These are phyloP conservation scores for Podaxis sp. DNA, from an alignment of 768 basidiomycete species.

Conservation along the genomic window DNA sequence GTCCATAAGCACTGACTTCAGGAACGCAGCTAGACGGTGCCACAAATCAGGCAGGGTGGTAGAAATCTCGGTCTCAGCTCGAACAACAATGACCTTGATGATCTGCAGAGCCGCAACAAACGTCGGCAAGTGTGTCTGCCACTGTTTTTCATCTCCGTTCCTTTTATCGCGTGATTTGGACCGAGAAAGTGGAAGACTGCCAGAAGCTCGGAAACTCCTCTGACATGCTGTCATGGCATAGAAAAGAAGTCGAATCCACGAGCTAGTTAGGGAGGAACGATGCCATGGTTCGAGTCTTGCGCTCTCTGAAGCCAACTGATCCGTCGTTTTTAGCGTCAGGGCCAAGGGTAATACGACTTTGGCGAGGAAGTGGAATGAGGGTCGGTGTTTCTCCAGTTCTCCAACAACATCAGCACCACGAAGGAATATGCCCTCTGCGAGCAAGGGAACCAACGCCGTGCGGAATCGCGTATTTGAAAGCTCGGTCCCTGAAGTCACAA, in stretches of 20 bases:
- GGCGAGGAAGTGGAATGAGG: constrained; percentile 62
- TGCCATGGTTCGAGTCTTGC: constrained; percentile 45
- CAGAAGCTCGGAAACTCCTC: constrained; percentile 27
- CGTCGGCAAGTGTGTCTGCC: constrained; percentile 36
- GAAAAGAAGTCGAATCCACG: constrained; percentile 64
- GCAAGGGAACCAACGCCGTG: constrained; percentile 36
- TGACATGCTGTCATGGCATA: constrained; percentile 59
- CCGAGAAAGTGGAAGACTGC: constrained; percentile 26
- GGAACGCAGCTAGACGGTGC: constrained; percentile 55
- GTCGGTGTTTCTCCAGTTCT: constrained; percentile 53
- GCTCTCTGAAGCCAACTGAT: constrained; percentile 41
- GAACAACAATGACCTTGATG: constrained; percentile 64
- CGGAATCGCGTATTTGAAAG: constrained; percentile 42
- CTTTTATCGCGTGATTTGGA: constrained; percentile 47
- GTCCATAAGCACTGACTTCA: constrained; percentile 50
- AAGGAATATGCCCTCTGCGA: constrained; percentile 47
- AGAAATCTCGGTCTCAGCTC: constrained; percentile 62
- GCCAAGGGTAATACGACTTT: constrained; percentile 64
- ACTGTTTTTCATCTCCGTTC: constrained; percentile 22
- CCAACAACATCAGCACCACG: constrained; percentile 52
- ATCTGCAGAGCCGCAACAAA: constrained; percentile 60
- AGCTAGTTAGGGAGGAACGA: constrained; percentile 42
- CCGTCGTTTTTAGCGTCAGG: constrained; percentile 50
- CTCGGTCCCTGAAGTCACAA: constrained; percentile 40
- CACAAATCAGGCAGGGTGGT: constrained; percentile 56